phyloP scores from a whole-genome alignment of 805 yeast species.

The Isabelozyma heimii region DNA sequence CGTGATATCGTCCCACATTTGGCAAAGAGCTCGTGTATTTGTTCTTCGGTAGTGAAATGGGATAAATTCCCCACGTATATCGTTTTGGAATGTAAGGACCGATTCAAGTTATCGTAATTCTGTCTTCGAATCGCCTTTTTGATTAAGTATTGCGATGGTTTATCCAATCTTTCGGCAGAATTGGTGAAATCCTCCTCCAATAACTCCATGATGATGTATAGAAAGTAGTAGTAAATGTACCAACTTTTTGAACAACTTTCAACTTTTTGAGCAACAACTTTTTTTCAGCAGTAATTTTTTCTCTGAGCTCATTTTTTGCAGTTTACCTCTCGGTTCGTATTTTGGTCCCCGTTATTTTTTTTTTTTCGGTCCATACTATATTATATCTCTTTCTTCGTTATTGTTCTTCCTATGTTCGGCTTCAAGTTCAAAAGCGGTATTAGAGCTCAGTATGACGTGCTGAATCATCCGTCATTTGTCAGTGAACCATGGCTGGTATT shows the following conservation, averaged over 20 bases:
- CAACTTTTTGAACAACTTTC: too few species aligned
- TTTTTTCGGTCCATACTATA: too few species aligned
- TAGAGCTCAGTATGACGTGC: constrained; percentile 63
- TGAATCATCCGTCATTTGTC: constrained; percentile 66
- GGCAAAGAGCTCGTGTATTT: constrained; percentile 80
- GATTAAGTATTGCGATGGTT: constrained; percentile 67
- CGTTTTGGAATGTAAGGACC: constrained; percentile 66
- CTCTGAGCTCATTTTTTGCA: too few species aligned
- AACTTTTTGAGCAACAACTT: too few species aligned
- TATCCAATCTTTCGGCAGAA: constrained; percentile 66
- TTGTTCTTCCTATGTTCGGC: constrained; percentile 41
- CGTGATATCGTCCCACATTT: constrained; percentile 76
- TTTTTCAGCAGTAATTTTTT: too few species aligned
- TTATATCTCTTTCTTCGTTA: too few species aligned
- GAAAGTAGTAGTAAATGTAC: too few species aligned
- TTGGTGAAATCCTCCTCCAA: constrained; percentile 50
- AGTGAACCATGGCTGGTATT: constrained; percentile 83
- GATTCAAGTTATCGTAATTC: constrained; percentile 59
- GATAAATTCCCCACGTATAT: constrained; percentile 90
- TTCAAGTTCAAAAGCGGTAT: constrained; percentile 59
- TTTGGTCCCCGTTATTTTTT: too few species aligned
- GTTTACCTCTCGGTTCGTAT: too few species aligned
- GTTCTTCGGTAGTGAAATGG: constrained; percentile 92
- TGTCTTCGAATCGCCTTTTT: constrained; percentile 58
- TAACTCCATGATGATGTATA: constrained; percentile 28